Evolutionary conservation across 495 filamentous ascomycete species (phyloP), one percentile per base, ranked within the genome.

Genomic region (Podospora pseudoanserina): DNA sequence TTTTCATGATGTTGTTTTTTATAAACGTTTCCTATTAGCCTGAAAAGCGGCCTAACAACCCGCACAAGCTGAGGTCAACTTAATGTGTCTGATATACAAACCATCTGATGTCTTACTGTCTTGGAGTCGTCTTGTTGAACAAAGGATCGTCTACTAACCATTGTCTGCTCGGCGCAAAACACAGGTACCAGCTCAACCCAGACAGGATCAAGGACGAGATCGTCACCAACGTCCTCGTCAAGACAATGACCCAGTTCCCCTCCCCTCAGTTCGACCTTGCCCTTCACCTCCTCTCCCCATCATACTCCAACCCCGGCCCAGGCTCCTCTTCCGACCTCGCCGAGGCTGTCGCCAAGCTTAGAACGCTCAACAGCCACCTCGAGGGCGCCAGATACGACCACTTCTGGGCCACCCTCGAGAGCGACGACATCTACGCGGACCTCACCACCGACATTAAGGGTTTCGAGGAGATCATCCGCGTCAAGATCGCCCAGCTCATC

Each of bases 161-260:
- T 65, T 19, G 60, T 39, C 63, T 32, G 49, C 66, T 18, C 28
- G 27, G 0, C 44, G 15, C 56, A 57, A 15, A 15, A 28, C 26
- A 66, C 73, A 99, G 96, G 68, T 99, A 98, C 88, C 96, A 99
- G 84, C 97, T 99, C 86, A 99, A 99, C 87, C 94, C 95, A 23
- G 93, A 97, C 86, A 93, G 97, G 72, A 88, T 93, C 80, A 93
- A 93, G 79, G 90, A 97, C 74, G 96, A 99, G 82, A 92, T 91
- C 74, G 92, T 93, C 77, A 97, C 96, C 85, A 97, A 97, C 85
- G 90, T 97, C 87, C 92, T 99, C 78, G 92, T 94, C 82, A 98
- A 98, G 87, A 87, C 93, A 67, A 88, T 99, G 74, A 97, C 94
- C 71, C 91, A 97, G 80, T 98, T 99, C 87, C 96, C 96, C 71